These are phyloP conservation scores for Mycena amicta DNA, from an alignment of 768 basidiomycete species.

Conservation along the genomic window DNA sequence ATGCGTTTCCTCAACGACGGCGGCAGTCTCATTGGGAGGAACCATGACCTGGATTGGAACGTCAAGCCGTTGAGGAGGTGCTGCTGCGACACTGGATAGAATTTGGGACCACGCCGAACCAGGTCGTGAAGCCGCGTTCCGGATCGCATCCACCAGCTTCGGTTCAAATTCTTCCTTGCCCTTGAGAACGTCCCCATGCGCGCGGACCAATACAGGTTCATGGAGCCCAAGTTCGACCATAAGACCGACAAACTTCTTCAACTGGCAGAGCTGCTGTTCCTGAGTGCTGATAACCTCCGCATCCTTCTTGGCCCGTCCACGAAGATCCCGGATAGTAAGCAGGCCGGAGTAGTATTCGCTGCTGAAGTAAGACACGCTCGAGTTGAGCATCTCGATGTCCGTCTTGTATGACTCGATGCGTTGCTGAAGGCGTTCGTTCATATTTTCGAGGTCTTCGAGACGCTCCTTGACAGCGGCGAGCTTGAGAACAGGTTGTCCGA, in stretches of 20 bases:
- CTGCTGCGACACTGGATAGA: conserved; percentile 30
- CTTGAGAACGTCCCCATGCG: conserved; percentile 29
- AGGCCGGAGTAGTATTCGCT: conserved; percentile 31
- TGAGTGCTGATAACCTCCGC: conserved; percentile 30
- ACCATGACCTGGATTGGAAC: conserved; percentile 22
- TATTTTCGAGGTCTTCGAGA: conserved; percentile 29
- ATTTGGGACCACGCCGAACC: conserved; percentile 46
- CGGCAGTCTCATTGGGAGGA: conserved; percentile 25
- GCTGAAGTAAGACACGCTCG: conserved; percentile 28
- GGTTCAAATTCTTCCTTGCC: conserved; percentile 35
- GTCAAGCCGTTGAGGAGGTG: conserved; percentile 31
- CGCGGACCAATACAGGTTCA: conserved; percentile 34
- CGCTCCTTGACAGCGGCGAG: conserved; percentile 16
- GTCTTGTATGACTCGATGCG: conserved; percentile 19
- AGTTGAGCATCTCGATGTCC: conserved; percentile 25
- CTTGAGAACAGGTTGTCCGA: conserved; percentile 12
- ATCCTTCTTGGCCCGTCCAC: conserved; percentile 25
- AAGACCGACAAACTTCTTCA: conserved; percentile 37
- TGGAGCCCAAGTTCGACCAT: conserved; percentile 40
- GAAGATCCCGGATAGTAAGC: conserved; percentile 29
- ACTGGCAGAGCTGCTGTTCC: conserved; percentile 30
- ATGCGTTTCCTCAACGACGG: conserved; percentile 18
- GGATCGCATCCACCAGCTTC: conserved; percentile 46
- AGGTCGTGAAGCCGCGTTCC: conserved; percentile 40
- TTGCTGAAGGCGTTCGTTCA: conserved; percentile 24